Percentiles rank a stretch among this genome's conserved stretches.
phyloP scores from a whole-genome alignment of 2,329 filamentous ascomycete genomes.

The Torrubiellomyces zombiae region DNA sequence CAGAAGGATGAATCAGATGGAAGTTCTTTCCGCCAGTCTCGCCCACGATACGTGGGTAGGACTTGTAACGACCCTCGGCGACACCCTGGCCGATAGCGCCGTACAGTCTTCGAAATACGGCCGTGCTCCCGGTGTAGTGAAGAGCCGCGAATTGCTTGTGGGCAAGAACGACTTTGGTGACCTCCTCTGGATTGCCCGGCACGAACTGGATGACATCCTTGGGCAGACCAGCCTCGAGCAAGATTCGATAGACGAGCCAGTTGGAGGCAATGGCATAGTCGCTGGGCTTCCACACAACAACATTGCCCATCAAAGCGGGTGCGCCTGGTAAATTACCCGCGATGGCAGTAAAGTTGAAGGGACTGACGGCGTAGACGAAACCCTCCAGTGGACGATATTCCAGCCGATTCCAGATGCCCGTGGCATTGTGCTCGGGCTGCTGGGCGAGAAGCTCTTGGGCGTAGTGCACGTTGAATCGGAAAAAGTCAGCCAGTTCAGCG shows the following conservation, averaged over 20 bases:
- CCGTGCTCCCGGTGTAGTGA: conserved; percentile 87
- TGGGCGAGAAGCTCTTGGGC: conserved; percentile 79
- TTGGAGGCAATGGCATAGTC: conserved; percentile 78
- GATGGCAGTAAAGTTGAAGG: conserved; percentile 97
- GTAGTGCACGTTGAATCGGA: conserved; percentile 88
- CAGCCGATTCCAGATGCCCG: conserved; percentile 80
- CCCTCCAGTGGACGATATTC: conserved; percentile 85
- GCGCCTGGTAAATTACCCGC: conserved; percentile 71
- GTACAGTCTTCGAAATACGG: conserved; percentile 78
- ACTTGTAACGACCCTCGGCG: conserved; percentile 63
- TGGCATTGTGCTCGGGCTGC: conserved; percentile 69
- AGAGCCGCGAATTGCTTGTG: conserved; percentile 77
- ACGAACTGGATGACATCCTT: conserved; percentile 86
- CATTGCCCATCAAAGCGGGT: conserved; percentile 81
- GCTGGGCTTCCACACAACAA: conserved; percentile 94
- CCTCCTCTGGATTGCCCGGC: conserved; percentile 69
- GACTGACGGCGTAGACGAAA: conserved; percentile 86
- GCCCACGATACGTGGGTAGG: conserved; percentile 78
- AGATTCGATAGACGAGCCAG: conserved; percentile 78
- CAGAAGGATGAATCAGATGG: conserved; percentile 63
- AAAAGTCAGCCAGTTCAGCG: conserved; percentile 81
- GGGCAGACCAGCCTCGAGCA: conserved; percentile 80
- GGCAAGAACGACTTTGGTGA: conserved; percentile 60
- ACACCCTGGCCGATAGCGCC: conserved; percentile 71
- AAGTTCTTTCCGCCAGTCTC: conserved; percentile 94